phyloP scores from a whole-genome alignment of 768 basidiomycete genomes.

The Tylopilus vinaceipallidus region DNA sequence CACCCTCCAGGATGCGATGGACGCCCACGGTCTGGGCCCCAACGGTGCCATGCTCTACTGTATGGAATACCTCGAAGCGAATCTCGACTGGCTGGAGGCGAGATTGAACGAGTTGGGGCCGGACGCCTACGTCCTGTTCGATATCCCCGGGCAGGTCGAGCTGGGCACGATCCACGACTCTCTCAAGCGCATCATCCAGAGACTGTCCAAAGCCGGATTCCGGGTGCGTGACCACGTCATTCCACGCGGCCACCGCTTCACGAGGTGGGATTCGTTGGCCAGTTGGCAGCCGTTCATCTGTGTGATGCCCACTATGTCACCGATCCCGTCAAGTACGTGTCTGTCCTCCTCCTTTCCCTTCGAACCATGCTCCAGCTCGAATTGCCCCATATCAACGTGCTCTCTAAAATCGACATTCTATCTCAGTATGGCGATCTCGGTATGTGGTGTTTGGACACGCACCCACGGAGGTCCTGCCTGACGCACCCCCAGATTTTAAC shows the following conservation, averaged over 20 bases:
- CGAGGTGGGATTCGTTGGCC: constrained; percentile 4
- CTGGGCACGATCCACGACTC: constrained; percentile 94
- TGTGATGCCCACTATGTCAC: constrained; percentile 98
- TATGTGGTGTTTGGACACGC: constrained; percentile 34
- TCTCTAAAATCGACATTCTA: constrained; percentile 94
- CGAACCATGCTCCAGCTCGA: constrained; percentile 98
- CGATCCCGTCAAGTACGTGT: constrained; percentile 92
- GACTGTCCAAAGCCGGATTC: constrained; percentile 71
- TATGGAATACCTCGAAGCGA: constrained; percentile 95
- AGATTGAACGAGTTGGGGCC: constrained; percentile 60
- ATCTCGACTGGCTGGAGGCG: constrained; percentile 85
- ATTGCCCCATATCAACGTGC: constrained; percentile 95
- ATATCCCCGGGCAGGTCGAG: constrained; percentile 97
- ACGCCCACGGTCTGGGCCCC: constrained; percentile 79
- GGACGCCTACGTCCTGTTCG: constrained; percentile 89
- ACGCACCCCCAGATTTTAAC: constrained; percentile 73
- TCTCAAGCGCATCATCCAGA: constrained; percentile 73
- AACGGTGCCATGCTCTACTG: constrained; percentile 97
- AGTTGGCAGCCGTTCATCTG: constrained; percentile 93
- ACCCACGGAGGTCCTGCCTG: not conserved
- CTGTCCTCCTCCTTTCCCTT: constrained; percentile 85
- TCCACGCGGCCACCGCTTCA: not conserved
- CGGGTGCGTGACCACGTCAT: constrained; percentile 60
- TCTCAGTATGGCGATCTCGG: constrained; percentile 88
- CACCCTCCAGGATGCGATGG: constrained; percentile 85